phyloP scores from a whole-genome alignment of 306 rosid genomes.

The Medicago lupulina region DNA sequence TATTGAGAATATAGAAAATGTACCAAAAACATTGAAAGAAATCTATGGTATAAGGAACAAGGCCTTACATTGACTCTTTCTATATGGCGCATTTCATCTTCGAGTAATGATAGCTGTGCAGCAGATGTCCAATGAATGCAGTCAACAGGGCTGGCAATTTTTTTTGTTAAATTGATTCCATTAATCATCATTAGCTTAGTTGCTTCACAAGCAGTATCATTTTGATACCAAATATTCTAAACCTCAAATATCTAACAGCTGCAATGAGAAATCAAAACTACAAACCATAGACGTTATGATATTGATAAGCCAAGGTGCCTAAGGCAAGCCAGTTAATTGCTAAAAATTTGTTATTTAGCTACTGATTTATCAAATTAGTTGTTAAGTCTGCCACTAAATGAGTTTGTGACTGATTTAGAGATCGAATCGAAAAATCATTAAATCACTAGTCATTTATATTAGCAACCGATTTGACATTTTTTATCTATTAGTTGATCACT shows the following conservation, averaged over 20 bases:
- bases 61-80: conserved; percentile 88
- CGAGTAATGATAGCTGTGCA: conserved; percentile 86
- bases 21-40: neutral
- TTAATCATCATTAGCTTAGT: conserved; percentile 17
- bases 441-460: too few species aligned
- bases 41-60: neutral
- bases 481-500: neutral
- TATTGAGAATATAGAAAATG: neutral
- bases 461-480: neutral
- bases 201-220: conserved; percentile 15
- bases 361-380: neutral
- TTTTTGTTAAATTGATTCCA: conserved; percentile 20
- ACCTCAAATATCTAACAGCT: conserved; percentile 31
- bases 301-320: too few species aligned
- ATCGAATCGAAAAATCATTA: too few species aligned
- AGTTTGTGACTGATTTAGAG: neutral
- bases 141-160: conserved; percentile 78
- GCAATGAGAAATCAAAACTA: conserved; percentile 4
- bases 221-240: conserved; percentile 24
- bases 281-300: neutral
- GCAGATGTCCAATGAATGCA: conserved; percentile 99
- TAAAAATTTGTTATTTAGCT: too few species aligned
- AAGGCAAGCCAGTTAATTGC: too few species aligned
- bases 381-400: neutral
- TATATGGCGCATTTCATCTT: conserved; percentile 90